phyloP scores from a whole-genome alignment of 352 stramenopile species.

The Globisporangium spiculum region DNA sequence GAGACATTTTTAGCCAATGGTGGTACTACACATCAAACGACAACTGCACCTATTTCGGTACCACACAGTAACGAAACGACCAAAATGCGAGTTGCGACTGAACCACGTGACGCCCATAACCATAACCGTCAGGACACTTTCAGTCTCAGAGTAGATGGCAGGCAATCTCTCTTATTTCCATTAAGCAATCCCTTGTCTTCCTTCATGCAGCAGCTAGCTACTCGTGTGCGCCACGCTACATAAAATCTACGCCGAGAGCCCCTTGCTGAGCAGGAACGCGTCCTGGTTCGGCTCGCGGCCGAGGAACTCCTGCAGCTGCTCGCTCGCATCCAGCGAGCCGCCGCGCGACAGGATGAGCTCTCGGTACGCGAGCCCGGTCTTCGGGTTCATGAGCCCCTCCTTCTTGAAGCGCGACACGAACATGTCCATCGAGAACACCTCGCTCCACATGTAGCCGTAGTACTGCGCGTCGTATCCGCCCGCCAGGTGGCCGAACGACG shows the following conservation, averaged over 20 bases:
- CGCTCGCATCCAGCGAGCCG: slow-evolving; percentile 72
- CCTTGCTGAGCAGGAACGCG: slow-evolving; percentile 84
- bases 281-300: slow-evolving; percentile 72
- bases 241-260: slow-evolving; percentile 23
- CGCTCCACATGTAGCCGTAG: slow-evolving; percentile 90
- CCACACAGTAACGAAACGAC: neutral
- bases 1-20: neutral
- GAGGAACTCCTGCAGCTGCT: slow-evolving; percentile 82
- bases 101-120: neutral
- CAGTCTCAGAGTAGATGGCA: neutral
- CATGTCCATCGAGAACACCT: slow-evolving; percentile 90
- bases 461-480: slow-evolving; percentile 79
- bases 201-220: neutral
- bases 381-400: slow-evolving; percentile 78
- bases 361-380: slow-evolving; percentile 78
- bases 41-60: neutral
- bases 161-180: neutral
- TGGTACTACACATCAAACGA: neutral
- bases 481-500: slow-evolving; percentile 81
- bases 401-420: slow-evolving; percentile 87
- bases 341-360: slow-evolving; percentile 85
- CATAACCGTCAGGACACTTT: neutral
- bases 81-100: neutral
- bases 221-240: neutral
- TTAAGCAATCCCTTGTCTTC: neutral